Evolutionary conservation across 1,284 basidiomycete species (phyloP).

Genomic region (Cutaneotrichosporon cutaneum): DNA sequence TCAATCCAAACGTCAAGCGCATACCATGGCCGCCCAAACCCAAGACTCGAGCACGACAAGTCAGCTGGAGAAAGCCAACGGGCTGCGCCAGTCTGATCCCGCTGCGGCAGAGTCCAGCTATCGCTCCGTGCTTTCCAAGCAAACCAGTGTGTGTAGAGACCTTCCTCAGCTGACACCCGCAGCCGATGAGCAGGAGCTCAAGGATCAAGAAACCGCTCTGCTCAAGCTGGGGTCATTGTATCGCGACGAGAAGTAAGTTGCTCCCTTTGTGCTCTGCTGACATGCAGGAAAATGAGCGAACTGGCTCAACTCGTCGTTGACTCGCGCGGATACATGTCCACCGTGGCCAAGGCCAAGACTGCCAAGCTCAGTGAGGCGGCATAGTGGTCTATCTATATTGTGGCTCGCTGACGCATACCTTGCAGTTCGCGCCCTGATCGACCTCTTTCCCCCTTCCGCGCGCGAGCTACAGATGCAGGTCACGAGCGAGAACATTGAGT

Average conservation of each 20-base stretch:
- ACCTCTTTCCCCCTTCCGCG: conserved; percentile 78
- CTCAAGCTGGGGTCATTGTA: conserved; percentile 85
- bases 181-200: conserved; percentile 62
- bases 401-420: neutral
- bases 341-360: conserved; percentile 96
- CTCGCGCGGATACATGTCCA: conserved; percentile 86
- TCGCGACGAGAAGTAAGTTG: conserved; percentile 73
- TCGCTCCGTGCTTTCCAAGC: conserved; percentile 36
- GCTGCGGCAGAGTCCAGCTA: conserved; percentile 44
- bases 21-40: conserved; percentile 26
- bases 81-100: conserved; percentile 34
- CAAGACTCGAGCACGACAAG: conserved; percentile 28
- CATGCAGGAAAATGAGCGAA: conserved; percentile 73
- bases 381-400: too few species aligned
- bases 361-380: conserved; percentile 84
- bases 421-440: conserved; percentile 84
- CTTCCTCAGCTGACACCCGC: conserved; percentile 1
- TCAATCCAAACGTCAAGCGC: neutral
- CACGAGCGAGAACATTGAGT: conserved; percentile 84
- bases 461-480: conserved; percentile 80
- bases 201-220: conserved; percentile 83
- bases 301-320: conserved; percentile 83
- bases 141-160: conserved; percentile 35
- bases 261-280: neutral
- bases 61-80: conserved; percentile 27